Evolutionary conservation across 1,139 yeast genomes (phyloP).

Genomic region (Sugiyamaella xylanicola): DNA sequence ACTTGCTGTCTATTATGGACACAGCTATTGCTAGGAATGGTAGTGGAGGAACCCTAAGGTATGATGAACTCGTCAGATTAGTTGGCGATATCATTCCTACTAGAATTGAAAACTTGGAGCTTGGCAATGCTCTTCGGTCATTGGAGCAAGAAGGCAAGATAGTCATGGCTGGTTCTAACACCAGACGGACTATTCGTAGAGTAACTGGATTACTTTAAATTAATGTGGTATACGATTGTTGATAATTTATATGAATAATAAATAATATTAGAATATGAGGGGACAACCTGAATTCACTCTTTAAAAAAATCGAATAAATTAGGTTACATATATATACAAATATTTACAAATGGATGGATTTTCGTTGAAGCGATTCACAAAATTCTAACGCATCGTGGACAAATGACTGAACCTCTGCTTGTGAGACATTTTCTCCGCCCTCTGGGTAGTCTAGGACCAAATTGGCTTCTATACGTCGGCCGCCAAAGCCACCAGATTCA

Average conservation of each 20-base stretch:
- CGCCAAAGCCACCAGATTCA: constrained; percentile 62
- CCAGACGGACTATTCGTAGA: constrained; percentile 64
- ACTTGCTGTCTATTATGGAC: constrained; percentile 64
- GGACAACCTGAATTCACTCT: too few species aligned
- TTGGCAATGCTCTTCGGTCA: constrained; percentile 67
- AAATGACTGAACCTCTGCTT: constrained; percentile 26
- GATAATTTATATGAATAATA: not conserved
- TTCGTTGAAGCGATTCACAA: constrained; percentile 16
- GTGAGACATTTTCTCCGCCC: constrained; percentile 10
- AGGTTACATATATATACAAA: constrained; percentile 5
- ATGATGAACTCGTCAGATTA: constrained; percentile 61
- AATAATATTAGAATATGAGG: constrained; percentile 2
- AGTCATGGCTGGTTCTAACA: constrained; percentile 71
- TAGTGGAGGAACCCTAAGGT: constrained; percentile 48
- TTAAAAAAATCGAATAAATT: too few species aligned
- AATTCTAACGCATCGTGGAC: constrained; percentile 27
- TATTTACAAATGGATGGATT: constrained; percentile 17
- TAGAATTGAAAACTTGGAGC: constrained; percentile 69
- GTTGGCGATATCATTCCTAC: constrained; percentile 71
- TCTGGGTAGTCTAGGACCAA: constrained; percentile 46
- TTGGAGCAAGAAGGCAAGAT: constrained; percentile 77
- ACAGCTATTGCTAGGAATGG: constrained; percentile 48
- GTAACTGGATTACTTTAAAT: constrained; percentile 29
- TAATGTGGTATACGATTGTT: not conserved
- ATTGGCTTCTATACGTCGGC: constrained; percentile 52